Base-by-base conservation (phyloP, 1,139 yeast genomes). In the Magnusiomyces fungicola region DNA sequence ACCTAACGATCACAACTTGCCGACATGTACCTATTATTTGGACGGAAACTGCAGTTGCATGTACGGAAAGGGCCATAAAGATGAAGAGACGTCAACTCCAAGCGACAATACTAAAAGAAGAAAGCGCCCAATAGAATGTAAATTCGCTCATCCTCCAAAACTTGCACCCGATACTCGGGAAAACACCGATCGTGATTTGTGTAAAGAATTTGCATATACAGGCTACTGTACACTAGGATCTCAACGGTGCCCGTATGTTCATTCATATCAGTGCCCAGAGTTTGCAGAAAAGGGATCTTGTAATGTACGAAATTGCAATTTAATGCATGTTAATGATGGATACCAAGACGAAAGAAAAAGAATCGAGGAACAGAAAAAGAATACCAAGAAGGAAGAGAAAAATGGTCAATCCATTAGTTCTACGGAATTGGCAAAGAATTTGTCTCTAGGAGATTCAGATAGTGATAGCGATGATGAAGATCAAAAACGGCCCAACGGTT, bases 141-240 rank as follows among this genome's bases (percentile, higher is more conserved):
- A 21, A 14, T 40, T 40, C 18, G 43, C 43, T 2, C 43, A 40
- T 18, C 43, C 43, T 25, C 23, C 43, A 2, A 40, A 40, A 12
- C 19, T 40, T n/a, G 43, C 34, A 3, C 33, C 33, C 7, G 43
- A 33, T 18, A 40, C 32, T 14, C 32, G 16, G 3, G 43, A n/a
- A 25, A 24, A 40, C 33, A 25, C n/a, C n/a, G 43, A 25, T 16
- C 22, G 23, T 9, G 27, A 27, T 12, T 14, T 40, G 14, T 40
- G 43, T 22, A 16, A 23, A 25, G 43, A 40, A 21, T 40, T 40
- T 40, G 43, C 43, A 3, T 40, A 40, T 40, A 40, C 43, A n/a
- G 43, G 43, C n/a, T 40, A 25, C 18, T 40, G 43, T 16, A 40
- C 43, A 4, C 21, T 40, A 7, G 43, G 43, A 9, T 24, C 43